Evolutionary conservation across 495 filamentous ascomycete genomes (phyloP), one percentile per base, ranked within the genome.

Genomic region (Penicillium antarcticum): DNA sequence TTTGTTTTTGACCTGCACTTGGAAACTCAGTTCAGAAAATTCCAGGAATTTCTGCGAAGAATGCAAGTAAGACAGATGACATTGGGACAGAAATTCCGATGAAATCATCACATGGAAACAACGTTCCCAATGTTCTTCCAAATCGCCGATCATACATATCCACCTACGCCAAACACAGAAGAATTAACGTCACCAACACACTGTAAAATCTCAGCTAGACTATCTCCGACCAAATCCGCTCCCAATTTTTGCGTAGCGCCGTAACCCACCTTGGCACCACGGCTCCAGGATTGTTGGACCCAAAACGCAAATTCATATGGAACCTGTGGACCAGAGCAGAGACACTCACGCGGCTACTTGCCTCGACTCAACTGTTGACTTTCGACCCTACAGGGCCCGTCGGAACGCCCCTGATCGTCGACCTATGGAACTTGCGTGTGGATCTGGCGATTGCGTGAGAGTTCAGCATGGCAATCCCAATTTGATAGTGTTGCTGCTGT

Each of bases 341-440:
- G 45, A 41, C 46, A 35, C 42, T 17, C 41, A 39, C 24, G 45
- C 35, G 45, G 34, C 18, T 4, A 12, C 33, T 37, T 23, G 12
- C 10, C 33, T 17, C 23, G 26, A 18, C 11, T 21, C 33, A 38
- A 5, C 29, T 44, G 7, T 5, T 17, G 4, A 26, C 5, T 0
- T 13, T 14, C 8, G 7, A 32, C 37, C 36, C 36, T 41, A 41
- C 46, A 48, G 17, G 37, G 37, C 23, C 3, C 11, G 5, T 41
- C 46, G 18, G 46, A 34, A 49, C 18, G 5, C 46, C 29, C 26
- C 37, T 42, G 37, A 49, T 49, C 37, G 26, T 41, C 46, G 18
- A 34, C 16, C 9, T 33, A 41, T 41, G 36, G 24, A 41, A 0
- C 24, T 34, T 26, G 7, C 18, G 17, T 49, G 17, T 48, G 23